Percentiles rank a stretch among this genome's conserved stretches.
Conservation (phyloP, 768 basidiomycete species). For the Mycena haematopus region DNA sequence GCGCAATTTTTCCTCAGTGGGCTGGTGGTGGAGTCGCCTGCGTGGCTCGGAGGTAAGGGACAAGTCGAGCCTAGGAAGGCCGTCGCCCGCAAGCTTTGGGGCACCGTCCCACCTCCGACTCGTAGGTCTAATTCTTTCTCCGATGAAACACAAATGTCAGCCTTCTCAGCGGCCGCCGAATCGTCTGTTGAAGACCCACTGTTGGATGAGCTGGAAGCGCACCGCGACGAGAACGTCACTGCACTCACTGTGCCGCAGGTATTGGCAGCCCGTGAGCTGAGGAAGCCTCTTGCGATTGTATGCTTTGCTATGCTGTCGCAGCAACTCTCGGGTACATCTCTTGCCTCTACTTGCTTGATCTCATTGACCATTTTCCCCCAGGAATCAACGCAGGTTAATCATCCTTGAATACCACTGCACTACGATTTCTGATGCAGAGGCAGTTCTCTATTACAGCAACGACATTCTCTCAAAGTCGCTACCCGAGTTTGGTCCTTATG, state of each 20-base stretch:
- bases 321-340: conserved; percentile 70
- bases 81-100: conserved; percentile 63
- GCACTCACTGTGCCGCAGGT: conserved; percentile 61
- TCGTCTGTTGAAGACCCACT: conserved; percentile 49
- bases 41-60: conserved; percentile 63
- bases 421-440: conserved; percentile 13
- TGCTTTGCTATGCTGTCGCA: conserved; percentile 78
- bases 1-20: conserved; percentile 62
- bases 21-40: conserved; percentile 72
- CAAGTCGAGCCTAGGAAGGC: conserved; percentile 55
- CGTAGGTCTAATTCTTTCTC: conserved; percentile 32
- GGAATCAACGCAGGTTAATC: conserved; percentile 76
- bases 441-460: conserved; percentile 92
- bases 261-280: conserved; percentile 57
- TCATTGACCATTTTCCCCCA: conserved; percentile 33
- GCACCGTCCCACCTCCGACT: conserved; percentile 34
- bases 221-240: conserved; percentile 33
- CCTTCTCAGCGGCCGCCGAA: conserved; percentile 9
- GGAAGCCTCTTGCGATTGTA: conserved; percentile 68
- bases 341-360: neutral
- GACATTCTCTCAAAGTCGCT: conserved; percentile 82
- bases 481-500: conserved; percentile 79
- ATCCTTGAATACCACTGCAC: neutral
- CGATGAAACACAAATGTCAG: neutral
- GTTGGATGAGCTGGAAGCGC: conserved; percentile 41